Evolutionary conservation across 208 protist genomes (phyloP).

Genomic region (Trypanosoma melophagium): DNA sequence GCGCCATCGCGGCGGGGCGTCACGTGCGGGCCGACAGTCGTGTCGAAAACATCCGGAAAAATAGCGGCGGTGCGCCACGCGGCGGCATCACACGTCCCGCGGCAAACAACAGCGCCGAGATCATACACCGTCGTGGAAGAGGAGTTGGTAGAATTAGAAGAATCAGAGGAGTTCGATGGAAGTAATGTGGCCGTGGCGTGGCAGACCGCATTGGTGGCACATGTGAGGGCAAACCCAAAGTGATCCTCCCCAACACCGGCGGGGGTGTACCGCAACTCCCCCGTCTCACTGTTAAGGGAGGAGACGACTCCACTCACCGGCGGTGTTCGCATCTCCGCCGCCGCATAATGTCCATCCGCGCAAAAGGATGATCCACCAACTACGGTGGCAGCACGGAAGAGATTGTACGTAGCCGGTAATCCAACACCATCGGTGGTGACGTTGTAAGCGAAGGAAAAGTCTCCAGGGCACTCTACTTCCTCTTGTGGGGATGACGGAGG

Average conservation of each 20-base stretch:
- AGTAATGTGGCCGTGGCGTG: conserved; percentile 37
- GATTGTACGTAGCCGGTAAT: conserved; percentile 2
- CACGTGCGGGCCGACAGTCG: conserved; percentile 27
- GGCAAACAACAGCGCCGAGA: conserved; percentile 68
- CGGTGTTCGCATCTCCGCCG: conserved; percentile 1
- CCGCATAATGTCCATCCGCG: conserved; percentile 17
- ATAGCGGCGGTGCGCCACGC: conserved; percentile 49
- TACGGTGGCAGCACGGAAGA: conserved; percentile 11
- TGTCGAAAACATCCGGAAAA: conserved; percentile 44
- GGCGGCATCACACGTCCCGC: conserved; percentile 68
- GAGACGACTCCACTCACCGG: conserved; percentile 18
- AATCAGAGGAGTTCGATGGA: too few species aligned
- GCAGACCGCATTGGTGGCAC: conserved; percentile 33
- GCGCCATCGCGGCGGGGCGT: conserved; percentile 56
- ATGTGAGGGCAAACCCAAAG: conserved; percentile 63
- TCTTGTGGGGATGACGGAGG: not conserved
- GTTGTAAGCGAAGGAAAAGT: conserved; percentile 20
- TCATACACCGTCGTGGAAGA: conserved; percentile 44
- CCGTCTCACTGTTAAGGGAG: conserved; percentile 25
- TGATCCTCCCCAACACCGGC: conserved; percentile 38
- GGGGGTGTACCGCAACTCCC: conserved; percentile 52
- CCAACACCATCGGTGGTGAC: not conserved
- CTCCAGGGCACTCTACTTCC: conserved; percentile 13
- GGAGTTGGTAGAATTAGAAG: not conserved
- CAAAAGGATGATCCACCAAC: conserved; percentile 12